Base-by-base conservation (phyloP, 2,329 filamentous ascomycete genomes). In the Talaromyces sp. region DNA sequence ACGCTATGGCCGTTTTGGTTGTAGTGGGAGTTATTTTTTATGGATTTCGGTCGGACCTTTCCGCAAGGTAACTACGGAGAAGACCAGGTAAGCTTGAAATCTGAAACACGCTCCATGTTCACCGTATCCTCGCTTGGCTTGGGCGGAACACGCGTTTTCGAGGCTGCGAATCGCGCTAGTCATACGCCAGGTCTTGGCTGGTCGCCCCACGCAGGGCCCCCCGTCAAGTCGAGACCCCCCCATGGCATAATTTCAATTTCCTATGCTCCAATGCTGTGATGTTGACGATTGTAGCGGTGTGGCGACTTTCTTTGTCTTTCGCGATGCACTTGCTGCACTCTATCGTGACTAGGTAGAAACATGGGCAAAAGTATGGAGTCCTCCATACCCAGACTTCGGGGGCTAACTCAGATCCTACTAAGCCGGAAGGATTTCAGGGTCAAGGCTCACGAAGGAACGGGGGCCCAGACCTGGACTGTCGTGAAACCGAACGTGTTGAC, bases 131-230 rank as follows among this genome's bases (percentile, higher is more conserved):
- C 36, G 46, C 49, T 42, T 51, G 55, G 55, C 42, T 52, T 55
- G 24, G 17, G 33, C 46, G 46, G 60, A 57, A 64, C 61, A 63
- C 61, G 60, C 61, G 61, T 63, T 63, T 55, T 58, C 51, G 56
- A 64, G 53, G 52, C 57, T 43, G 43, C 27, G 37, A 33, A 40
- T 44, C 45, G 20, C 56, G 51, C 61, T 63, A 63, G 58, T 54
- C 11, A 42, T 27, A 27, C 53, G 32, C 54, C 58, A 47, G 47
- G 49, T 35, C 59, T 62, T 62, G 52, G 61, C 55, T 47, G 32
- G 16, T 30, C 16, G 41, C 52, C 52, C 57, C 52, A 55, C 49
- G 33, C 32, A 27, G 9, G 16, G 30, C 44, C 30, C 33, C 27
- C 51, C 49, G 41, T 50, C 47, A 51, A 47, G 14, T 54, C 51